phyloP scores from a whole-genome alignment of 768 basidiomycete species.

The Lyophyllum atratum region DNA sequence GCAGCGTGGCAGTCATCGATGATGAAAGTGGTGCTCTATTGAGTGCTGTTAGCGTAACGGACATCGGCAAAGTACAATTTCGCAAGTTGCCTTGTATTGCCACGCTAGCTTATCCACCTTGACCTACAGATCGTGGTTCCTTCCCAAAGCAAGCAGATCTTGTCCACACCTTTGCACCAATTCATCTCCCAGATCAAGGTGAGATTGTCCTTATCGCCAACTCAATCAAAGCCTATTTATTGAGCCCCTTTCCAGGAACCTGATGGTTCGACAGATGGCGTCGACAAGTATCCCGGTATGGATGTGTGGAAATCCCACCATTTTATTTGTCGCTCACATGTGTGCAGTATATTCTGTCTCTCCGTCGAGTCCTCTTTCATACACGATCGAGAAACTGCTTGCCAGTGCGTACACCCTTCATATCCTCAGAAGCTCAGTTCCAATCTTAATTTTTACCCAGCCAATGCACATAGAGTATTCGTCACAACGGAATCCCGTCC shows the following conservation, averaged over 20 bases:
- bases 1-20: constrained; percentile 77
- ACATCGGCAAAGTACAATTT: constrained; percentile 68
- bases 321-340: constrained; percentile 1
- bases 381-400: constrained; percentile 78
- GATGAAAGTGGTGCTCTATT: constrained; percentile 62
- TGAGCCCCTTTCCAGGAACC: constrained; percentile 45
- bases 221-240: neutral
- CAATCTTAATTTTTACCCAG: constrained; percentile 36
- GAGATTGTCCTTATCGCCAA: constrained; percentile 7
- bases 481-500: constrained; percentile 65
- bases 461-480: constrained; percentile 79
- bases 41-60: constrained; percentile 82
- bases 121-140: constrained; percentile 68
- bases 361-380: constrained; percentile 61
- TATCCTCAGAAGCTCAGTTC: neutral
- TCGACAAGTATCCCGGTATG: constrained; percentile 75
- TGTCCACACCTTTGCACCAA: constrained; percentile 66
- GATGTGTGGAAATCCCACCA: neutral
- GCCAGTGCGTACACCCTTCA: constrained; percentile 59
- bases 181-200: constrained; percentile 78
- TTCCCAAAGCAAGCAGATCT: constrained; percentile 76
- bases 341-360: constrained; percentile 72
- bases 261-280: constrained; percentile 78
- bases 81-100: neutral
- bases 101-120: neutral